Evolutionary conservation across 2,329 filamentous ascomycete species (phyloP).

Genomic region (Diaporthe velutina): DNA sequence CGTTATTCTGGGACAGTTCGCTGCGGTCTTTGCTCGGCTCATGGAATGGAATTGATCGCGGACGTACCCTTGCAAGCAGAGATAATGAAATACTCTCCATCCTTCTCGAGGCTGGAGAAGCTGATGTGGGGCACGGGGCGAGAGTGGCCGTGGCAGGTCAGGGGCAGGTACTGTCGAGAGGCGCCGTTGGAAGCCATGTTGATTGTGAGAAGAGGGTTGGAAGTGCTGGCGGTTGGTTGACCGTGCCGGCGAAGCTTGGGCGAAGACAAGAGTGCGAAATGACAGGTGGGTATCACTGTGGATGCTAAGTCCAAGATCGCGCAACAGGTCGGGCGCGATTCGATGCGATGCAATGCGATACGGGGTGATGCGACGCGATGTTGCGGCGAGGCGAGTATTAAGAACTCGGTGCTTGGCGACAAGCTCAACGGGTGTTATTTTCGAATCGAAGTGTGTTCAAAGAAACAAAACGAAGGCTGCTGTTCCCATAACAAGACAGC

Average conservation of each 20-base stretch:
- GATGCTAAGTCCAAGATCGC: constrained; percentile 24
- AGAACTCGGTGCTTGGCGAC: not conserved
- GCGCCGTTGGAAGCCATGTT: constrained; percentile 46
- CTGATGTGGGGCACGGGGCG: constrained; percentile 91
- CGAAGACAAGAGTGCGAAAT: constrained; percentile 40
- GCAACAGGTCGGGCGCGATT: constrained; percentile 38
- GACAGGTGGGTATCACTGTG: constrained; percentile 16
- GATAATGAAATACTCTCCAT: constrained; percentile 90
- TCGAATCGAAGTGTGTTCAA: constrained; percentile 7
- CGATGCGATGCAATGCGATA: constrained; percentile 1
- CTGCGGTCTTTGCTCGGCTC: not conserved
- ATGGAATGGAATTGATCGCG: not conserved
- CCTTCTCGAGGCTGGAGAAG: constrained; percentile 87
- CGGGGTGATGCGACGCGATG: not conserved
- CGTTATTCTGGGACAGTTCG: not conserved
- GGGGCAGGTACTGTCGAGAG: constrained; percentile 77
- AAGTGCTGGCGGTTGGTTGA: not conserved
- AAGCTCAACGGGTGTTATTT: constrained; percentile 8
- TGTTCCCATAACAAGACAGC: constrained; percentile 17
- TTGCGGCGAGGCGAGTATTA: not conserved
- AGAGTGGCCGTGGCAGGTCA: constrained; percentile 96
- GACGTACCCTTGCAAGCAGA: constrained; percentile 87
- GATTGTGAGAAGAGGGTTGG: not conserved
- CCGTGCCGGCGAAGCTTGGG: not conserved
- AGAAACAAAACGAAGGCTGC: constrained; percentile 21